Evolutionary conservation across 371 early-diverging fungal species (phyloP).

Genomic region (Mortierella sp.): DNA sequence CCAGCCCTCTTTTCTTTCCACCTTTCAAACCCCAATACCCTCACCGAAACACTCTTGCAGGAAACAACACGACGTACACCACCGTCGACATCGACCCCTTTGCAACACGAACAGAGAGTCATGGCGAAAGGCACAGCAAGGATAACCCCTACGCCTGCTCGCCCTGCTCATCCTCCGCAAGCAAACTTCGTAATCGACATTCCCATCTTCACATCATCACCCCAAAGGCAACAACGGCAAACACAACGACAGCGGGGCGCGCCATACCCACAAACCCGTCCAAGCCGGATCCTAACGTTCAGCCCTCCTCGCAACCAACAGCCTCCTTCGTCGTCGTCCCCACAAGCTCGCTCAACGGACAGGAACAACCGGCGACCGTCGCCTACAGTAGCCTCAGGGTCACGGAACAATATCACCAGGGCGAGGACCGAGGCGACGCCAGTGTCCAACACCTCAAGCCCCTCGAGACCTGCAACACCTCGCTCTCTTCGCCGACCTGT

Average conservation of each 20-base stretch:
- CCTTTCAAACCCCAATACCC: too few relatives aligned
- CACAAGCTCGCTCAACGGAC: not conserved
- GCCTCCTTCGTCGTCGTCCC: not conserved
- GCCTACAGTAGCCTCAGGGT: not conserved
- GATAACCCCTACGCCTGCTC: not conserved
- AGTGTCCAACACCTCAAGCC: not conserved
- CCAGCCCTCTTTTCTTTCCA: too few relatives aligned
- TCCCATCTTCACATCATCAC: not conserved
- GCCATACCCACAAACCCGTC: not conserved
- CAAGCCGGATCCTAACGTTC: not conserved
- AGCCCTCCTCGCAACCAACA: not conserved
- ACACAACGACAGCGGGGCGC: not conserved
- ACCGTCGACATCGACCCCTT: too few relatives aligned
- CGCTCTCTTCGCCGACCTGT: not conserved
- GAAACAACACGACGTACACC: not conserved
- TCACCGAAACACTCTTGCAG: not conserved
- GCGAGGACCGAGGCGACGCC: not conserved
- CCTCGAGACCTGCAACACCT: not conserved
- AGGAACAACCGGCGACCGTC: not conserved
- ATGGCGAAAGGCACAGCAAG: constrained; percentile 1
- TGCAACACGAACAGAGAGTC: not conserved
- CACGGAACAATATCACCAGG: not conserved
- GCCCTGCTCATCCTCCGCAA: not conserved
- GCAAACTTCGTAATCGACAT: not conserved
- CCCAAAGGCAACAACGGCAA: not conserved